These are phyloP conservation scores for Ampelomyces quisqualis DNA, from an alignment of 2,329 filamentous ascomycete genomes.

Conservation along the genomic window DNA sequence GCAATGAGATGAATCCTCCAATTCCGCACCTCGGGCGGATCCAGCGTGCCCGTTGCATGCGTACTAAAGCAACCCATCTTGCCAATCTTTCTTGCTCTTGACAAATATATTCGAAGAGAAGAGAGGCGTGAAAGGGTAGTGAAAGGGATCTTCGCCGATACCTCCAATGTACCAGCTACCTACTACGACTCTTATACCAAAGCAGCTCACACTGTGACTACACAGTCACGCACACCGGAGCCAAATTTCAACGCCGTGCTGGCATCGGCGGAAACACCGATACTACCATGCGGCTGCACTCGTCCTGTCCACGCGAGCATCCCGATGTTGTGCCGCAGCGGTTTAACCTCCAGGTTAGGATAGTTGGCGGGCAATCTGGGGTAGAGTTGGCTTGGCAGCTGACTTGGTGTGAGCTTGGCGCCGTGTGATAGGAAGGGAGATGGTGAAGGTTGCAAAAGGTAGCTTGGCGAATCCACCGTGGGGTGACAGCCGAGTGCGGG, in stretches of 20 bases:
- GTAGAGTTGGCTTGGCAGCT: slow-evolving; percentile 19
- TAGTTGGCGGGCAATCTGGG: slow-evolving; percentile 16
- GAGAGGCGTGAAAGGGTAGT: too few species aligned
- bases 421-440: slow-evolving; percentile 12
- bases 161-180: background rate
- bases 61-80: slow-evolving; percentile 32
- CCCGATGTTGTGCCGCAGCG: slow-evolving; percentile 6
- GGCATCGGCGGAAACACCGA: slow-evolving; percentile 9
- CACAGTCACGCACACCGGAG: slow-evolving; percentile 8
- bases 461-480: slow-evolving; percentile 13
- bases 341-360: slow-evolving; percentile 16
- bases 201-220: slow-evolving; percentile 2
- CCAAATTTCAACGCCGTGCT: too few species aligned
- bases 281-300: slow-evolving; percentile 15
- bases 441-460: slow-evolving; percentile 9
- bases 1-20: slow-evolving; percentile 41
- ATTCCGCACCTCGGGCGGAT: slow-evolving; percentile 41
- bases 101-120: too few species aligned
- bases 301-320: slow-evolving; percentile 11
- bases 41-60: slow-evolving; percentile 37
- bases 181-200: slow-evolving; percentile 1
- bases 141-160: background rate
- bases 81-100: background rate
- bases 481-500: slow-evolving; percentile 12
- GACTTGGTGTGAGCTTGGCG: slow-evolving; percentile 20